A percentile compares a stretch with the other conserved stretches of the same genome.
These are phyloP conservation scores for Endocalyx cinctus DNA, from an alignment of 2,329 filamentous ascomycete genomes.

Conservation along the genomic window DNA sequence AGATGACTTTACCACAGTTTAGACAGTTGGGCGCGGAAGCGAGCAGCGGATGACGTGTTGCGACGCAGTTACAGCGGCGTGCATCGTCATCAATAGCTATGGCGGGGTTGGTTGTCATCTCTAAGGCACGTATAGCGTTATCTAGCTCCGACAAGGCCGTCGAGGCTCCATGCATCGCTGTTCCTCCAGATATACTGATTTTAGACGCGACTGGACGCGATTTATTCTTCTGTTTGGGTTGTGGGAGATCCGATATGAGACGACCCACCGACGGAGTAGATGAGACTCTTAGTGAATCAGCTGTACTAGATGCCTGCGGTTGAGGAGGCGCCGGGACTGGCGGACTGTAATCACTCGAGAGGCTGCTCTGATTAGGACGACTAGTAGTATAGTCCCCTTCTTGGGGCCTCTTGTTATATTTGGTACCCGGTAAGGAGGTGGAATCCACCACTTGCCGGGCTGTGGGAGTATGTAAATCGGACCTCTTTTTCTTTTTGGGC, in stretches of 20 bases:
- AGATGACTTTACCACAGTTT: slow-evolving; percentile 90
- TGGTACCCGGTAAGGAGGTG: slow-evolving; percentile 26
- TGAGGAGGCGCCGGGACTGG: slow-evolving; percentile 52
- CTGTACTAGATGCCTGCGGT: slow-evolving; percentile 64
- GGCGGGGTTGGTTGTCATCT: slow-evolving; percentile 85
- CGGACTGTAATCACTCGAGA: slow-evolving; percentile 28
- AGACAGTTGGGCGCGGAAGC: slow-evolving; percentile 91
- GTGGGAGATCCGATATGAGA: slow-evolving; percentile 73
- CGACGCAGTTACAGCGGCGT: slow-evolving; percentile 82
- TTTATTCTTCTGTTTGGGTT: slow-evolving; percentile 51
- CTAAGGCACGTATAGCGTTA: slow-evolving; percentile 80
- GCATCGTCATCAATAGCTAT: slow-evolving; percentile 52
- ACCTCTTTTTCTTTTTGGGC: slow-evolving; percentile 54
- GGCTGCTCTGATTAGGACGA: background rate
- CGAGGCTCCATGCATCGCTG: slow-evolving; percentile 76
- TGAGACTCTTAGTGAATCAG: no score
- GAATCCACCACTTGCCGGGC: slow-evolving; percentile 70
- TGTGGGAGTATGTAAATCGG: slow-evolving; percentile 57
- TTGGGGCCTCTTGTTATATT: slow-evolving; percentile 39
- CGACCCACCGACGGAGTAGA: no score
- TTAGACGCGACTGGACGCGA: slow-evolving; percentile 48
- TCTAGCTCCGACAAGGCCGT: slow-evolving; percentile 67
- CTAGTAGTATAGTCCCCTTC: slow-evolving; percentile 49
- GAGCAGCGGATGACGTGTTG: slow-evolving; percentile 79
- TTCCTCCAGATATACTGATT: slow-evolving; percentile 69